Percentiles rank a stretch among this genome's conserved stretches.
These are phyloP conservation scores for Macrotyloma uniflorum DNA, from an alignment of 306 rosid species.

Conservation along the genomic window DNA sequence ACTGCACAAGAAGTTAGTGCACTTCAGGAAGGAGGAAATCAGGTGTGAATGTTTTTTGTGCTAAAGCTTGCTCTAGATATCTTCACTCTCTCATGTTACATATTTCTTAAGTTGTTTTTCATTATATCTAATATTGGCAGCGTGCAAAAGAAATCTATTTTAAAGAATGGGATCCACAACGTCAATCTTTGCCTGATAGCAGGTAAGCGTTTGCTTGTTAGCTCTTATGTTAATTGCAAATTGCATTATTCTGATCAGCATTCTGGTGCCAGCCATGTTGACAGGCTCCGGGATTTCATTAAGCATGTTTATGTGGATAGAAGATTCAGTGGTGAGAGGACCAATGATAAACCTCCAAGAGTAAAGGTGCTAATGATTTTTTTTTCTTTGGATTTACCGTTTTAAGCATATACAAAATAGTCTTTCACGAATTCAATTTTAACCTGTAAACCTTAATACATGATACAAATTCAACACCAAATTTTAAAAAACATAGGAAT, in stretches of 20 bases:
- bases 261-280: conserved; percentile 71
- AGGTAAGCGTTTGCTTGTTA: conserved; percentile 52
- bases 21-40: conserved; percentile 96
- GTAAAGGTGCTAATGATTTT: conserved; percentile 54
- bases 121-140: conserved; percentile 49
- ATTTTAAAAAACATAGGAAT: not conserved
- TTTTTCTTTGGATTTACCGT: conserved; percentile 23
- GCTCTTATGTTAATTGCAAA: conserved; percentile 12
- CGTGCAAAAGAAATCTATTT: conserved; percentile 77
- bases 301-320: conserved; percentile 87
- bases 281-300: conserved; percentile 83
- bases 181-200: conserved; percentile 79
- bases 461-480: not conserved
- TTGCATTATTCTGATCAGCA: conserved; percentile 50
- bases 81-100: conserved; percentile 30
- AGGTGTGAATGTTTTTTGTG: conserved; percentile 49
- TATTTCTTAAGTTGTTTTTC: conserved; percentile 14
- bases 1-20: conserved; percentile 86
- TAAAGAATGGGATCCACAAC: conserved; percentile 84
- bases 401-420: not conserved
- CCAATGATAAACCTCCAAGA: conserved; percentile 73
- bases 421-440: conserved; percentile 29
- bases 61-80: conserved; percentile 17
- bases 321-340: conserved; percentile 74
- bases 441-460: not conserved